Base-by-base conservation (phyloP, 2,329 filamentous ascomycete genomes). In the Cordyceps fumosorosea region DNA sequence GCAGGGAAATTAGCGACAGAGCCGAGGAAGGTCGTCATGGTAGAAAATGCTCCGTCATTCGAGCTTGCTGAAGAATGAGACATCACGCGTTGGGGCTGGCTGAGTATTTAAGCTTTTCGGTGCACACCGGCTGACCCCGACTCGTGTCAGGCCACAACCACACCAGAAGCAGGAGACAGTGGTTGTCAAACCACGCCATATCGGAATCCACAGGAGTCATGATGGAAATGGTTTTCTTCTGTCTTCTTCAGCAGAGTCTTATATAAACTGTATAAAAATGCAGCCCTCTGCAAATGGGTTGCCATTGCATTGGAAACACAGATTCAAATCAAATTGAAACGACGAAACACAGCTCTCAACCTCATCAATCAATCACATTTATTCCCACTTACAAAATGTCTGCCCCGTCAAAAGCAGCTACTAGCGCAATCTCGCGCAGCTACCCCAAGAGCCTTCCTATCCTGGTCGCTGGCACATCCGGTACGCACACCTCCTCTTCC, bases 121-220 rank as follows among this genome's bases (percentile, higher is more conserved):
- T 48, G 26, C 20, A 34, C 22, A 10, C 57, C 50, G 58, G 29
- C 59, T 48, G 51, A 44, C 18, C 42, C n/a, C n/a, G 34, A 45
- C 42, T 42, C 52, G 42, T 18, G 58, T 62, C 59, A 62, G 51
- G 59, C 59, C 59, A 62, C 52, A 42, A 44, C 52, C n/a, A 11
- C 29, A 18, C 52, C 52, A 62, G 40, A 61, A 61, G 59, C 59
- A 62, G 32, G 59, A 50, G 59, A 62, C 16, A 22, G 11, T 42
- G 34, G 44, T 47, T 11, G 22, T n/a, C 2, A 56, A 59, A 62
- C 59, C 59, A 62, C 59, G 59, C 59, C 59, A 62, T 56, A 20
- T 62, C 59, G 59, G 59, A 62, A 44, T 20, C 29, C 29, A 16
- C 34, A 56, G 59, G 59, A 56, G 20, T 62, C n/a, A 18, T n/a